Base-by-base conservation (phyloP, 2,329 filamentous ascomycete species). In the Verruconis gallopava region DNA sequence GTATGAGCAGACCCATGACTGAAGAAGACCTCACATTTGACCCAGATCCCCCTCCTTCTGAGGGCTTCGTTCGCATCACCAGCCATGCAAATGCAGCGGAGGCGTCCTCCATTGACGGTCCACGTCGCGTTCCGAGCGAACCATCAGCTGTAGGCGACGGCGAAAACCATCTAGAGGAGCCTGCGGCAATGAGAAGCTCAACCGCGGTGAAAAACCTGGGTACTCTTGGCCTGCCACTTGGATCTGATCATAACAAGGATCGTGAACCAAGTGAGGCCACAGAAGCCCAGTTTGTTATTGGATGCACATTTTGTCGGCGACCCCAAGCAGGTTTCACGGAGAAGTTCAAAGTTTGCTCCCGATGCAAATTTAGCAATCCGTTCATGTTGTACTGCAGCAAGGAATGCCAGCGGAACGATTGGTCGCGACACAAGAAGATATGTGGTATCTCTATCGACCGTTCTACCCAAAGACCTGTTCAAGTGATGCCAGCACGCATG, bases 361-460 rank as follows among this genome's bases (percentile, higher is more conserved):
- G n/a, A 9, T 30, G 25, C n/a, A 9, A 9, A 9, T n/a, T 30
- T 9, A n/a, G 25, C 25, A n/a, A 30, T n/a, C 9, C 9, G 25
- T 30, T 30, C 25, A 30, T 30, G 25, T n/a, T 9, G n/a, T 75
- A 75, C 55, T 76, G 71, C 59, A 68, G 66, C 33, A 58, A 58
- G 18, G 61, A 65, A 25, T 75, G 71, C 55, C 66, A 74, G 51
- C 69, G 66, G 47, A 50, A 53, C 2, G 60, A 73, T 50, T 75
- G 66, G 67, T 68, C 68, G 47, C 19, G 13, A 2, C 70, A 75
- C 53, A 68, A 68, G 49, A 62, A 61, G 44, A 46, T 51, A 5
- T 72, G 68, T 53, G 50, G 25, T 30, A 30, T 30, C 25, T n/a
- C 25, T 30, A 9, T 30, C 9, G 9, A 30, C 25, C 25, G 9